These are phyloP conservation scores for Venturia pyrina DNA, from an alignment of 2,329 filamentous ascomycete genomes.

Conservation along the genomic window DNA sequence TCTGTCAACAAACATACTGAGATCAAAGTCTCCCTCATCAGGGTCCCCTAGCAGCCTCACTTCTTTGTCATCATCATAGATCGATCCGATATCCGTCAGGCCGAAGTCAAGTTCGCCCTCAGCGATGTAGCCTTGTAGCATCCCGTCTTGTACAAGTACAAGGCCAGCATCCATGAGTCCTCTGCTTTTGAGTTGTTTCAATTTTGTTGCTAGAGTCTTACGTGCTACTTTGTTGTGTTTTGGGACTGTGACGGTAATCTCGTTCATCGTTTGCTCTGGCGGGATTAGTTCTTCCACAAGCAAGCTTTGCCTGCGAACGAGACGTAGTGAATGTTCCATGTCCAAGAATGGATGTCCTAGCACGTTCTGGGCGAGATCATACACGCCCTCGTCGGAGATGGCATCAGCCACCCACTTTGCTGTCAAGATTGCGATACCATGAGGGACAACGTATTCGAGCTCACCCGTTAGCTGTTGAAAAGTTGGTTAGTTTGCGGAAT, in stretches of 20 bases:
- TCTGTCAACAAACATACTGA: slow-evolving; percentile 43
- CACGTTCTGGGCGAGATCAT: slow-evolving; percentile 50
- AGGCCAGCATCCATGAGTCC: slow-evolving; percentile 49
- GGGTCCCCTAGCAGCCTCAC: slow-evolving; percentile 31
- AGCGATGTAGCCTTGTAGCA: slow-evolving; percentile 46
- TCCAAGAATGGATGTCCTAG: slow-evolving; percentile 51
- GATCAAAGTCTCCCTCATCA: slow-evolving; percentile 28
- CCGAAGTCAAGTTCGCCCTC: slow-evolving; percentile 45
- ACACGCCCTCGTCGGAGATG: slow-evolving; percentile 44
- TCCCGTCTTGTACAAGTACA: slow-evolving; percentile 40
- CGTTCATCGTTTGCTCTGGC: slow-evolving; percentile 43
- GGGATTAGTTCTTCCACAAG: slow-evolving; percentile 34
- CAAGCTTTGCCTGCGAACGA: slow-evolving; percentile 29
- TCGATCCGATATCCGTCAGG: slow-evolving; percentile 23
- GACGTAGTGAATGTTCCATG: slow-evolving; percentile 36
- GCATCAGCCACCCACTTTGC: slow-evolving; percentile 50
- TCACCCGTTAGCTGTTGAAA: slow-evolving; percentile 41
- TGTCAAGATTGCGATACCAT: slow-evolving; percentile 50
- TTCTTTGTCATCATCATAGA: slow-evolving; percentile 24
- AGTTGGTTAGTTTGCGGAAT: neutral
- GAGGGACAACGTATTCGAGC: slow-evolving; percentile 46
- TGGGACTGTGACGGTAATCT: slow-evolving; percentile 43
- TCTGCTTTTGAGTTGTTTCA: slow-evolving; percentile 36
- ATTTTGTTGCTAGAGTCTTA: slow-evolving; percentile 33
- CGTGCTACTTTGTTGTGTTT: slow-evolving; percentile 33